Evolutionary conservation across 75 land plant species (phyloP).

Genomic region (Chamaecyparis obtusa): DNA sequence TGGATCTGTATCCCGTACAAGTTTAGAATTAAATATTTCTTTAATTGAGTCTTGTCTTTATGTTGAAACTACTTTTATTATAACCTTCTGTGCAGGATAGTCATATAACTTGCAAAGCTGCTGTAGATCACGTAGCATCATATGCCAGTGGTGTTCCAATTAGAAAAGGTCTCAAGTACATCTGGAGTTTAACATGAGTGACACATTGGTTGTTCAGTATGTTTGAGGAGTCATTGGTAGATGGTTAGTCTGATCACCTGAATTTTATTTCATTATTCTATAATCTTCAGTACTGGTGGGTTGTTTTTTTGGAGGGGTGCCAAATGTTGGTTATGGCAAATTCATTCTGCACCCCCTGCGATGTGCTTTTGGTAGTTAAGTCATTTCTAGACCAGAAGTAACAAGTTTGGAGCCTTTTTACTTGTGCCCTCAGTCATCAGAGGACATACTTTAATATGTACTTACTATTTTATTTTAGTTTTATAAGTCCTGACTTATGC

Average conservation of each 20-base stretch:
- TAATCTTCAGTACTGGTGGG: slow-evolving; percentile 2
- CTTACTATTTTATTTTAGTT: background rate
- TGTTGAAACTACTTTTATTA: background rate
- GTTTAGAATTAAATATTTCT: background rate
- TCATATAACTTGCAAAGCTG: background rate
- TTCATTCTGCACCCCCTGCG: background rate
- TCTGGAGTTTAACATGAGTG: slow-evolving; percentile 2
- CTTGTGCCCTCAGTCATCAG: background rate
- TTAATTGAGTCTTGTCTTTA: background rate
- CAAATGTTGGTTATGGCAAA: background rate
- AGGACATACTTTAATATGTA: background rate
- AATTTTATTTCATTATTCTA: background rate
- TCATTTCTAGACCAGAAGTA: slow-evolving; percentile 3
- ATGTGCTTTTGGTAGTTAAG: background rate
- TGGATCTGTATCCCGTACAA: background rate
- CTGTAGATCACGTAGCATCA: slow-evolving; percentile 8
- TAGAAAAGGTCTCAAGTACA: background rate
- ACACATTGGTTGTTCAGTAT: background rate
- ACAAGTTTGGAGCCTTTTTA: background rate
- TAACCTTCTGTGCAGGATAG: slow-evolving; percentile 1
- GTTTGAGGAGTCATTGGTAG: slow-evolving; percentile 1
- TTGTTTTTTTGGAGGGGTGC: slow-evolving; percentile 2
- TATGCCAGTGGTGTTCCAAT: background rate
- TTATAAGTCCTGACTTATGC: slow-evolving; percentile 7
- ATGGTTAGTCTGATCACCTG: slow-evolving; percentile 11